Evolutionary conservation across 441 rosid species (phyloP), one percentile per base, ranked within the genome.

Genomic region (Geranium incanum): DNA sequence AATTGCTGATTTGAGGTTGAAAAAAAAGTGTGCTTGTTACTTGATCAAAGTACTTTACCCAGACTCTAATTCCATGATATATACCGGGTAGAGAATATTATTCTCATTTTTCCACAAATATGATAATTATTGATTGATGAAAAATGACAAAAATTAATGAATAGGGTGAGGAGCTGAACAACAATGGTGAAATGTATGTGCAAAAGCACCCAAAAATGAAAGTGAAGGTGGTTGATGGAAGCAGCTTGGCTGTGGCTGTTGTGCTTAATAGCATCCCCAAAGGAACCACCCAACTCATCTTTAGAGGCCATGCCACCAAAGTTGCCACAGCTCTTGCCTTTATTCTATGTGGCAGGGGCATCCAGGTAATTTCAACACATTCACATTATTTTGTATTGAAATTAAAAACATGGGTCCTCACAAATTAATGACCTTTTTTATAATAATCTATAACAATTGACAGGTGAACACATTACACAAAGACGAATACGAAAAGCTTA

Each of bases 181-280:
- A 66, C 19, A 74, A 81, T 60, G 94, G 92, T 3, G 84, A 79
- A 23, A 3, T 79, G 1, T 84, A 83, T 18, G 75, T 84, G 48
- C 71, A 70, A 8, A 88, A 71, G 80, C 55, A 88, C 72, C 89
- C 86, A 1, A 37, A 50, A 48, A 74, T 91, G 18, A 86, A 78
- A 73, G 71, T 78, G 55, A 91, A 78, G 68, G 70, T 91, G 66
- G 93, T 91, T 64, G 95, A 91, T 68, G 95, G 97, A 55, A 91
- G 85, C 62, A 81, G 89, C 72, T 74, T 89, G 57, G 89, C 86
- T 3, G 86, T 74, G 7, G 91, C 91, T 16, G 33, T 23, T 23
- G 33, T 23, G 33, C 33, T 23, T 23, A 84, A 86, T 12, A 83
- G 77, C 77, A 81, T 89, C 48, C 97, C 95, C 0, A 71, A 79